These are phyloP conservation scores for Petrea volubilis DNA, from an alignment of 257 asterid species.

Conservation along the genomic window DNA sequence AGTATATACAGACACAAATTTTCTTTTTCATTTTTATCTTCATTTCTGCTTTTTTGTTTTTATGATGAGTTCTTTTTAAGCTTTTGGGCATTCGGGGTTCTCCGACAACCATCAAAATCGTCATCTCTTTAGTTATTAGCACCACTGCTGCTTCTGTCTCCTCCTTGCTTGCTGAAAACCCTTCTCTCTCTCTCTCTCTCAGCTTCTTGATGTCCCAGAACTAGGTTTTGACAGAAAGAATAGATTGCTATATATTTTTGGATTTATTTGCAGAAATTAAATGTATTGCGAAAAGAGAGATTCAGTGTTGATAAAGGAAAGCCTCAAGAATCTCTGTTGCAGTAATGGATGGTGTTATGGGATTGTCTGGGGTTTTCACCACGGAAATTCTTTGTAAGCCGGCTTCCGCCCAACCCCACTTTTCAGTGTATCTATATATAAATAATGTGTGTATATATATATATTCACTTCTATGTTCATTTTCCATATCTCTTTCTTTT, in stretches of 20 bases:
- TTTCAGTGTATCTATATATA: neutral
- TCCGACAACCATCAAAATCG: constrained; percentile 31
- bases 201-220: neutral
- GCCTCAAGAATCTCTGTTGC: constrained; percentile 62
- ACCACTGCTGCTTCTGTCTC: constrained; percentile 7
- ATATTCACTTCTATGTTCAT: too few species aligned
- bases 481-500: neutral
- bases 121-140: constrained; percentile 4
- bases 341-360: constrained; percentile 85
- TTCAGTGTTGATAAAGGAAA: constrained; percentile 50
- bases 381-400: constrained; percentile 59
- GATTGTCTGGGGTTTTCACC: constrained; percentile 81
- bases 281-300: constrained; percentile 45
- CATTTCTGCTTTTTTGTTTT: constrained; percentile 22
- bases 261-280: too few species aligned
- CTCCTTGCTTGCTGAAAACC: constrained; percentile 34
- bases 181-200: constrained; percentile 17
- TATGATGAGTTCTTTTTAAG: constrained; percentile 39
- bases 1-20: too few species aligned
- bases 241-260: too few species aligned
- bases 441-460: constrained; percentile 20
- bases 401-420: neutral
- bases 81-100: constrained; percentile 40
- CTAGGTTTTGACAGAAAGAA: neutral
- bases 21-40: constrained; percentile 18